phyloP scores from a whole-genome alignment of 306 rosid species.

The Calophaca sinica region DNA sequence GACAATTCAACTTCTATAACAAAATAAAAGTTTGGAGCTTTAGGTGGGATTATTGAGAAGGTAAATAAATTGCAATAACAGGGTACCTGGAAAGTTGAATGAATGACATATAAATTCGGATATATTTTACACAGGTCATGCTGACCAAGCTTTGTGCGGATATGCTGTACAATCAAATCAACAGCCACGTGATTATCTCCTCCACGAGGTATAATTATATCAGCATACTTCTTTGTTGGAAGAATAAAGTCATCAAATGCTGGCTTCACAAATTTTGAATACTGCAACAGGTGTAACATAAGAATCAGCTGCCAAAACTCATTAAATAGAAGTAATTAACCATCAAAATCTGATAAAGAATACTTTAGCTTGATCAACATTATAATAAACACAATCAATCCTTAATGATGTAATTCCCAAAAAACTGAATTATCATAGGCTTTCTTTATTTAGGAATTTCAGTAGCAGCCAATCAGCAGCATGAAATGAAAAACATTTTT shows the following conservation, averaged over 20 bases:
- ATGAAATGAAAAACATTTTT: conserved; percentile 26
- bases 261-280: conserved; percentile 96
- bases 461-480: conserved; percentile 32
- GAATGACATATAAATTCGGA: conserved; percentile 91
- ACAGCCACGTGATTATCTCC: conserved; percentile 98
- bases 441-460: conserved; percentile 25
- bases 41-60: conserved; percentile 21
- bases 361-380: conserved; percentile 11
- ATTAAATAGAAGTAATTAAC: conserved; percentile 28
- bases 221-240: conserved; percentile 98
- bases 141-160: conserved; percentile 98
- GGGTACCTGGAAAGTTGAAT: conserved; percentile 93
- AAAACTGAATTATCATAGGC: conserved; percentile 3
- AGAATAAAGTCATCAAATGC: conserved; percentile 98
- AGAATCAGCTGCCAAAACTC: conserved; percentile 38
- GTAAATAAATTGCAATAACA: conserved; percentile 2
- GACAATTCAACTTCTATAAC: conserved; percentile 15
- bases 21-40: conserved; percentile 29
- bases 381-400: conserved; percentile 5
- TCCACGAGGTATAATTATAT: conserved; percentile 97
- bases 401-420: conserved; percentile 35
- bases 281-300: conserved; percentile 63
- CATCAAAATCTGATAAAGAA: conserved; percentile 18
- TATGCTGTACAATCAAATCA: conserved; percentile 98
- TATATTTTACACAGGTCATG: conserved; percentile 99